Evolutionary conservation across 208 protist species (phyloP), one percentile per base, ranked within the genome.

Genomic region (Acanthamoeba lenticulata): DNA sequence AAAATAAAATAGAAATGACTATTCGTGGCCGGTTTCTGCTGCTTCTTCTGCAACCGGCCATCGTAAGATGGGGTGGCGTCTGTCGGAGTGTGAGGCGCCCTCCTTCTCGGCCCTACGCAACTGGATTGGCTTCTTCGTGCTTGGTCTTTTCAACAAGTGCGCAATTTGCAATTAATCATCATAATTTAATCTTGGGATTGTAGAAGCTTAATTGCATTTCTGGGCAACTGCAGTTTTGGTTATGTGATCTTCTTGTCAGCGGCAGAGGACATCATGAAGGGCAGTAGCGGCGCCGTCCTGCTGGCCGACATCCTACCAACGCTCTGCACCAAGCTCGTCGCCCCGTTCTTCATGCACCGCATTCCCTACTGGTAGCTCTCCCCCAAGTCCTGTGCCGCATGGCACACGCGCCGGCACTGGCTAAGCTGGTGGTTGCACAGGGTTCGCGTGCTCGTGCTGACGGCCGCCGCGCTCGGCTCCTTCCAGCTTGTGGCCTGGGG

Each of bases 311-410:
- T 95, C 60, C 21, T 96, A 0, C 95, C 95, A 4, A 92, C 69
- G 2, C 77, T 96, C 38, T 6, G 94, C 29, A 57, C 93, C 2
- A 90, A 95, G 65, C 21, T 88, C 44, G 42, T 86, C 1, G 95
- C 93, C 24, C 93, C 95, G 27, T 95, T 96, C n/a, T 96, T 94
- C 44, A 86, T 96, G 83, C 77, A 52, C 7, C 77, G 40, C 77
- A 88, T 88, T 27, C 77, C 77, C n/a, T 88, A 88, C 47, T 60
- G 77, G 77, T 52, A 86, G 44, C 45, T 34, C 90, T 77, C n/a
- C 57, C 79, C 36, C 15, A 4, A 5, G 2, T 44, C 27, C 24
- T n/a, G 38, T 83, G 9, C 36, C 7, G 44, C 45, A 24, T 60
- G 52, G 5, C 21, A 3, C 21, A 29, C 52, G 47, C 21, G 47